Evolutionary conservation across 2,329 filamentous ascomycete genomes (phyloP).

Genomic region (Venturia aucupariae): DNA sequence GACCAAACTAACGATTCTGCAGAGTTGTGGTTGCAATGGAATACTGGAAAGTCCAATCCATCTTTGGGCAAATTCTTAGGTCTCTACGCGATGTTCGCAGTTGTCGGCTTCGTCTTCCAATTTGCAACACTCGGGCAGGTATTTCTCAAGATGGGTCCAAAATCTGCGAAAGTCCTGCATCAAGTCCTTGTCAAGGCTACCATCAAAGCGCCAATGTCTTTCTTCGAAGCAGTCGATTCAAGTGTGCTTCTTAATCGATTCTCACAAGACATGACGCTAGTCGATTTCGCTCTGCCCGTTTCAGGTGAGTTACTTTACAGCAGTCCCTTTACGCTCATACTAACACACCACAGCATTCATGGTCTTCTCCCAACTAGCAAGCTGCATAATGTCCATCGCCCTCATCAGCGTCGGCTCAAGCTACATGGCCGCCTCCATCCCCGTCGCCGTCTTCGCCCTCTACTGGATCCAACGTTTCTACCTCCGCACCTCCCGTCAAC

Average conservation of each 20-base stretch:
- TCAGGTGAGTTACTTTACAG: no score
- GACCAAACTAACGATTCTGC: not conserved
- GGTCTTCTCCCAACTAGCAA: constrained; percentile 9
- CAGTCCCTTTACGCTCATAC: not conserved
- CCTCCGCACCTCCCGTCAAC: constrained; percentile 35
- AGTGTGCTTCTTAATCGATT: constrained; percentile 12
- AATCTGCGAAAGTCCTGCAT: constrained; percentile 6
- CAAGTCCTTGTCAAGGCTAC: constrained; percentile 9
- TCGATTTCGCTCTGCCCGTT: constrained; percentile 9
- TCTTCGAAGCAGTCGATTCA: constrained; percentile 10
- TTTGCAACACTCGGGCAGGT: not conserved
- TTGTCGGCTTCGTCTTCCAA: constrained; percentile 5
- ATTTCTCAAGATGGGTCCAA: not conserved
- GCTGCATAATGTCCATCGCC: constrained; percentile 7
- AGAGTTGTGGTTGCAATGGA: constrained; percentile 13
- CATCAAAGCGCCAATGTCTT: constrained; percentile 3
- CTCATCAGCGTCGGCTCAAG: constrained; percentile 3
- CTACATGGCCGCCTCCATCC: constrained; percentile 23
- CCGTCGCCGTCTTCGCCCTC: constrained; percentile 20
- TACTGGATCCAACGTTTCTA: constrained; percentile 31
- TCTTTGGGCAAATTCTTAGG: constrained; percentile 8
- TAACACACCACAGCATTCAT: not conserved
- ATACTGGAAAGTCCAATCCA: constrained; percentile 6
- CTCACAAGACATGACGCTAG: constrained; percentile 13
- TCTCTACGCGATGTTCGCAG: constrained; percentile 6